Conservation (phyloP, 805 yeast genomes). For the Myxozyma geophila region DNA sequence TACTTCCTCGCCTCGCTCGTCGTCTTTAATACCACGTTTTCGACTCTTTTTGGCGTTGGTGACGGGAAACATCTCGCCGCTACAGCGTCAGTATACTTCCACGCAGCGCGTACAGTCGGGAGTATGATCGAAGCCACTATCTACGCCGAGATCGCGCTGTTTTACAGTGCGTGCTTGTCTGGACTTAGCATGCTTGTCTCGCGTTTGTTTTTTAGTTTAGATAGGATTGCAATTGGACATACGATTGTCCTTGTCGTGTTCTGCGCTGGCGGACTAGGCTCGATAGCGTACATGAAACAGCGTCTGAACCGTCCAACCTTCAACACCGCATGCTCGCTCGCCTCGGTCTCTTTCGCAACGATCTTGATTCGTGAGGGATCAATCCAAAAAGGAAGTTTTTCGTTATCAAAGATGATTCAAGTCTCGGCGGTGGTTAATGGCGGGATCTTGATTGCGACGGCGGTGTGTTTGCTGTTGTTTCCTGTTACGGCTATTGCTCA, state of each 20-base stretch:
- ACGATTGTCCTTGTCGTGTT: slow-evolving; percentile 56
- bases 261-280: slow-evolving; percentile 62
- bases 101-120: slow-evolving; percentile 78
- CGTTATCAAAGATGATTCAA: slow-evolving; percentile 57
- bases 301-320: slow-evolving; percentile 68
- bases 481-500: slow-evolving; percentile 60
- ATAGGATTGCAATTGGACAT: slow-evolving; percentile 45
- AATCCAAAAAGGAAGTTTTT: slow-evolving; percentile 60
- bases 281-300: slow-evolving; percentile 71
- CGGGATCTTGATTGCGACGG: slow-evolving; percentile 65
- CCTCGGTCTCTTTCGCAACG: slow-evolving; percentile 70
- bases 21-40: slow-evolving; percentile 56
- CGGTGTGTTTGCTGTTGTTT: slow-evolving; percentile 65
- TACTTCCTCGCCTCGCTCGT: slow-evolving; percentile 74
- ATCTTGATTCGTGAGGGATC: slow-evolving; percentile 77
- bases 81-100: slow-evolving; percentile 83
- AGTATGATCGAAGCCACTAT: slow-evolving; percentile 75
- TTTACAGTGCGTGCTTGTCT: slow-evolving; percentile 59
- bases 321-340: slow-evolving; percentile 79
- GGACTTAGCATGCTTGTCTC: slow-evolving; percentile 58
- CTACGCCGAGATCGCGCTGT: slow-evolving; percentile 61
- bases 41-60: slow-evolving; percentile 60
- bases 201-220: slow-evolving; percentile 51
- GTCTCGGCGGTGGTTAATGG: slow-evolving; percentile 60
- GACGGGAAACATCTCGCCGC: slow-evolving; percentile 83